A percentile compares a stretch with the other conserved stretches of the same genome.
Conservation (phyloP, 1,284 basidiomycete species). For the Sutorius eximius region DNA sequence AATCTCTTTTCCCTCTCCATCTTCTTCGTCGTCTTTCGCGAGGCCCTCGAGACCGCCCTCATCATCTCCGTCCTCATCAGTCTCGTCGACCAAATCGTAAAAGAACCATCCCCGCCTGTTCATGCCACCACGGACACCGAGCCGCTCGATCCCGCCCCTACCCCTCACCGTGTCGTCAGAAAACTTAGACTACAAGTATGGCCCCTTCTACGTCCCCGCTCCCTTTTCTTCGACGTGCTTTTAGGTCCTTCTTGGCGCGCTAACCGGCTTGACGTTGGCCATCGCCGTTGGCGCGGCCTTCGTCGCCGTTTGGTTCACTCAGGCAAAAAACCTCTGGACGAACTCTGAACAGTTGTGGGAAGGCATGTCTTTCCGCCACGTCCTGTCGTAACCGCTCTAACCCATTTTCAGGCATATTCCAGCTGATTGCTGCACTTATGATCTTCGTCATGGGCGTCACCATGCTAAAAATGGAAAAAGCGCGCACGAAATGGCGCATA, state of each 20-base stretch:
- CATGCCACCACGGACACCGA: neutral
- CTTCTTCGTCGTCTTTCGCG: conserved; percentile 88
- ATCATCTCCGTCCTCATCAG: conserved; percentile 87
- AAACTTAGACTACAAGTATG: conserved; percentile 65
- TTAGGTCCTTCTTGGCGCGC: conserved; percentile 82
- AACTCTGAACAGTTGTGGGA: conserved; percentile 79
- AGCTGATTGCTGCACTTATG: conserved; percentile 78
- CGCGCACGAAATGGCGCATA: conserved; percentile 87
- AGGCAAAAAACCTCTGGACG: conserved; percentile 68
- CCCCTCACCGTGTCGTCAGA: conserved; percentile 46
- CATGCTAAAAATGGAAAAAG: conserved; percentile 73
- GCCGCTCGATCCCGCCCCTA: neutral
- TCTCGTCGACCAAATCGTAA: conserved; percentile 77
- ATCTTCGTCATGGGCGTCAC: conserved; percentile 81
- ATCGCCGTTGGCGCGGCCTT: conserved; percentile 77
- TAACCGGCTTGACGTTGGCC: conserved; percentile 73
- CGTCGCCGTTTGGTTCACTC: conserved; percentile 80
- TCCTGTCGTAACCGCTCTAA: neutral
- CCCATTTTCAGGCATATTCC: conserved; percentile 62
- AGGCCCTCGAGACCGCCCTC: conserved; percentile 86
- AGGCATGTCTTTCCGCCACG: conserved; percentile 29
- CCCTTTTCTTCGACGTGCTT: neutral
- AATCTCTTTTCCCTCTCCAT: conserved; percentile 78
- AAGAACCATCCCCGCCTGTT: neutral
- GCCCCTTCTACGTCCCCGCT: neutral